Percentiles rank a stretch among this genome's conserved stretches.
Evolutionary conservation across 495 filamentous ascomycete genomes (phyloP).

Genomic region (Hyaloscypha bicolor): DNA sequence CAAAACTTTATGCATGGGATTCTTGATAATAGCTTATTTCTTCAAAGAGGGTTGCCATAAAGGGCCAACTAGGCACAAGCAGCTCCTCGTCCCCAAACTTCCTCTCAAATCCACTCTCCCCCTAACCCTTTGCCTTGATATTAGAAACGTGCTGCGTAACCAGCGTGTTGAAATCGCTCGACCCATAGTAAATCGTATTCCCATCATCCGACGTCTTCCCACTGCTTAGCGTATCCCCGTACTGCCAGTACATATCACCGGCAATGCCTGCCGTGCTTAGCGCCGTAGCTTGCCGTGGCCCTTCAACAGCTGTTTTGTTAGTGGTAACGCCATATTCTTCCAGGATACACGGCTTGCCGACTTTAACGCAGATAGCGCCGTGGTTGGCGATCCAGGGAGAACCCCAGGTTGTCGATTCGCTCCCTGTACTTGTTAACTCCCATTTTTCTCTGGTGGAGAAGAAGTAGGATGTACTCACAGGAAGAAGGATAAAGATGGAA

Average conservation of each 20-base stretch:
- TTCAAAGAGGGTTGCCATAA: no score
- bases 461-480: constrained; percentile 28
- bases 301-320: constrained; percentile 46
- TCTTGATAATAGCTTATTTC: no score
- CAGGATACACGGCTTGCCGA: constrained; percentile 63
- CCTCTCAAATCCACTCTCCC: no score
- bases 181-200: constrained; percentile 61
- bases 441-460: neutral
- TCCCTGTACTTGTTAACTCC: constrained; percentile 26
- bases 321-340: constrained; percentile 62
- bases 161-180: constrained; percentile 53
- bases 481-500: constrained; percentile 62
- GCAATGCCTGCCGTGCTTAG: constrained; percentile 49
- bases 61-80: no score
- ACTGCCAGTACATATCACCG: constrained; percentile 67
- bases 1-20: no score
- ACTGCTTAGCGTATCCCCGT: constrained; percentile 51
- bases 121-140: neutral
- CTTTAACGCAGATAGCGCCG: constrained; percentile 50
- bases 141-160: constrained; percentile 35
- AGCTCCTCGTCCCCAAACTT: no score
- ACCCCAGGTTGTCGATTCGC: constrained; percentile 43
- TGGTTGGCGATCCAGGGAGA: constrained; percentile 60
- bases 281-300: constrained; percentile 57
- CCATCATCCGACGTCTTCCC: constrained; percentile 58